Evolutionary conservation across 2,329 filamentous ascomycete species (phyloP).

Genomic region (Rasamsonia emersonii): DNA sequence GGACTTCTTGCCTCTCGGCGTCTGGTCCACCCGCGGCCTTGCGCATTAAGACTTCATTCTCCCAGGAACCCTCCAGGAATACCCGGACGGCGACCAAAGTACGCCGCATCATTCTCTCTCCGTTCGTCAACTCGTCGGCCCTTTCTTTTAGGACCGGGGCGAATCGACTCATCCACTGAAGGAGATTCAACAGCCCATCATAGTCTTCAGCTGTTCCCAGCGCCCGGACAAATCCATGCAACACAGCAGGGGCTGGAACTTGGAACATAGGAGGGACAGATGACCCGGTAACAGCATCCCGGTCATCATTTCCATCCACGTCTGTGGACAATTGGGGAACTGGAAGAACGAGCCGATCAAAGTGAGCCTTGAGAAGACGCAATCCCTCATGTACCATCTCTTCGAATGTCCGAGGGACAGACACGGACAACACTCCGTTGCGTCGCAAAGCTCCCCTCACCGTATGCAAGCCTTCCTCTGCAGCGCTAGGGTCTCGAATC

Average conservation of each 20-base stretch:
- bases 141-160: slow-evolving; percentile 23
- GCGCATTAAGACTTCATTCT: slow-evolving; percentile 4
- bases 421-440: slow-evolving; percentile 4
- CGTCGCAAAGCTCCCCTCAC: slow-evolving; percentile 13
- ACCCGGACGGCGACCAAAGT: slow-evolving; percentile 31
- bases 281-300: slow-evolving; percentile 2
- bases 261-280: slow-evolving; percentile 23
- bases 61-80: slow-evolving; percentile 31
- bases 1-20: background rate
- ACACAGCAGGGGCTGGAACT: slow-evolving; percentile 27
- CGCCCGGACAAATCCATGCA: slow-evolving; percentile 35
- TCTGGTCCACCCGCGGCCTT: background rate
- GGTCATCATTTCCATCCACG: background rate
- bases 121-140: slow-evolving; percentile 29
- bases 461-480: slow-evolving; percentile 18
- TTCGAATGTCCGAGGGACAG: slow-evolving; percentile 13
- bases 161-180: slow-evolving; percentile 35
- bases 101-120: slow-evolving; percentile 29
- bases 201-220: slow-evolving; percentile 33
- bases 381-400: slow-evolving; percentile 24
- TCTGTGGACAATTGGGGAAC: slow-evolving; percentile 5
- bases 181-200: slow-evolving; percentile 29
- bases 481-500: slow-evolving; percentile 17
- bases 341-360: slow-evolving; percentile 27
- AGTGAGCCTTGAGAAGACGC: slow-evolving; percentile 24